Evolutionary conservation across 345 rosid species (phyloP).

Genomic region (Mangifera indica): DNA sequence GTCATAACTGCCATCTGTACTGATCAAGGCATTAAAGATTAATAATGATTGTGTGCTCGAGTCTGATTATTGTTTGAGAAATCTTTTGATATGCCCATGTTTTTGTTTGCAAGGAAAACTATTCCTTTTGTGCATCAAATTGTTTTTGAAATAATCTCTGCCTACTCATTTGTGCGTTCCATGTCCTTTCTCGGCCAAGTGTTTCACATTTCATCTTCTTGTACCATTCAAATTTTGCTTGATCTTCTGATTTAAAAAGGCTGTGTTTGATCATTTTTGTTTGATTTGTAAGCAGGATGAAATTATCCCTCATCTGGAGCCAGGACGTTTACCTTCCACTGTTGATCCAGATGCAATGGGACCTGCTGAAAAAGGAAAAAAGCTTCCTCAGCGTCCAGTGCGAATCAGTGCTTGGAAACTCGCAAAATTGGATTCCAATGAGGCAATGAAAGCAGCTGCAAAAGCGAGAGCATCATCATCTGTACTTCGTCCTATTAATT

Average conservation of each 20-base stretch:
- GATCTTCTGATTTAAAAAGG: background rate
- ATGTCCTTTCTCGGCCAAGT: background rate
- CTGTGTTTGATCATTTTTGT: background rate
- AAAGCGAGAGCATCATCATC: constrained; percentile 93
- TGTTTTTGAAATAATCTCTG: background rate
- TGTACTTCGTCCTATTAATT: constrained; percentile 65
- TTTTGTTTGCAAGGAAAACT: background rate
- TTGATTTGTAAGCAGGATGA: constrained; percentile 59
- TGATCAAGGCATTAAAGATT: constrained; percentile 1
- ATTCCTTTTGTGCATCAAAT: background rate
- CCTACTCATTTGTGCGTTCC: background rate
- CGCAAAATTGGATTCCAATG: constrained; percentile 74
- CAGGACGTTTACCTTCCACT: constrained; percentile 70
- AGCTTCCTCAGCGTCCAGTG: constrained; percentile 64
- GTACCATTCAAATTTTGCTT: background rate
- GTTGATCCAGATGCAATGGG: constrained; percentile 64
- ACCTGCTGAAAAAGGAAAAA: constrained; percentile 52
- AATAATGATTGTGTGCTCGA: background rate
- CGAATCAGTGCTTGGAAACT: constrained; percentile 94
- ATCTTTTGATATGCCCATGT: background rate
- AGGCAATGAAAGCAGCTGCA: constrained; percentile 82
- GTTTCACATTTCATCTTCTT: background rate
- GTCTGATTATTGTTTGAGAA: background rate
- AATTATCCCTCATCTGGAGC: constrained; percentile 84
- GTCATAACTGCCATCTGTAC: background rate